Evolutionary conservation across 805 yeast genomes (phyloP), one percentile per base, ranked within the genome.

Genomic region (Schwanniomyces vanrijiae): DNA sequence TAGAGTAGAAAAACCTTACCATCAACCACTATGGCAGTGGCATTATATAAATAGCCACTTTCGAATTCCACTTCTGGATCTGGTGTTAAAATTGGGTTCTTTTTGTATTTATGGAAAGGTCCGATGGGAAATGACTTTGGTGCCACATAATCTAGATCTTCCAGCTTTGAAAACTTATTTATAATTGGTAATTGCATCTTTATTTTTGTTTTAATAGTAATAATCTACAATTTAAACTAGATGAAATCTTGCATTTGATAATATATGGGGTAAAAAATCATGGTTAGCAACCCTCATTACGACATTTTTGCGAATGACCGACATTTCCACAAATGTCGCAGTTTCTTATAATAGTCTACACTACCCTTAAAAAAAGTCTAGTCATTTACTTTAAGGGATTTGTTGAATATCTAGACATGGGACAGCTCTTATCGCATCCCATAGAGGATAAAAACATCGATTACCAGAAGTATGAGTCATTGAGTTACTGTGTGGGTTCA

Each of bases 341-440:
- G 22, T 18, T 18, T 39, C 42, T 22, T 24, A 37, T 14, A 14
- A 31, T 31, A 31, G 35, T 31, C 7, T 14, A 5, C 4, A 18
- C 5, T 18, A 14, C 35, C 35, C 35, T 31, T 31, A 31, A 14
- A 31, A 31, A 31, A 31, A 16, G 19, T 7, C 29, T 8, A 28
- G 33, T 28, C n/a, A 28, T 28, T 28, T 28, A 28, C 20, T 31
- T 14, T 31, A 13, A 8, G 8, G 16, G 16, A 4, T 8, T 14
- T 16, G 13, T 14, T 31, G 6, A 25, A 19, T 37, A 37, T 37
- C 22, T 10, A 20, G 40, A 34, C 18, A 86, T 86, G 92, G 92
- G 92, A 3, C 89, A 85, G 59, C 65, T 86, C 47, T 68, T 86
- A 46, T 86, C 91, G 37, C 89, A 84, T 57, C 90, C 91, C 2